Base-by-base conservation (phyloP, 2,329 filamentous ascomycete genomes). In the Ceratocystis eucalypticola region DNA sequence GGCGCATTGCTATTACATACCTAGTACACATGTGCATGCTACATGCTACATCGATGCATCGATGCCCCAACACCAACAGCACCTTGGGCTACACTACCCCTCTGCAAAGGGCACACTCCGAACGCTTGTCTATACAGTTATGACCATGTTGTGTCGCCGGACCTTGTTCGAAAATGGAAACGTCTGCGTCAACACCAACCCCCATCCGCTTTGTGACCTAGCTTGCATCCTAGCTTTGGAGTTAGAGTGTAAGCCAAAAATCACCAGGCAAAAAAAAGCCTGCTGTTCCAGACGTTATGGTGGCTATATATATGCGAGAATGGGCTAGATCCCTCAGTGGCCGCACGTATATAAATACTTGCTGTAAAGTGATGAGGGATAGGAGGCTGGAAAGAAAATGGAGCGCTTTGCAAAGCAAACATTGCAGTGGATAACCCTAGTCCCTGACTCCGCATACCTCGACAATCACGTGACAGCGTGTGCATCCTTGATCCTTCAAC, bases 121-220 rank as follows among this genome's bases (percentile, higher is more conserved):
- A 15, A 41, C 10, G 3, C 10, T 20, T 57, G 25, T 15, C 22
- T 17, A 5, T 57, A 53, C 48, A 20, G 17, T 10, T 20, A 53
- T 53, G 48, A 2, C 48, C 17, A 50, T 33, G 48, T 17, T 45
- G 37, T 41, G 33, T 30, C 30, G 12, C 41, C 62, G 28, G 25
- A 57, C 25, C 53, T 28, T 12, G 37, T 12, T 57, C 53, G 8
- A 57, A 57, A 30, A 22, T 33, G 53, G 53, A 57, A 57, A 30
- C 53, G 25, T 22, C 53, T 30, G 53, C 53, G 22, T 57, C 53
- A 30, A 57, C 10, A 30, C 30, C 53, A 28, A 7, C 22, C 53
- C 53, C 22, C 48, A 30, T 25, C 50, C 50, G 20, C 46, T 8
- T 12, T n/a, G 46, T 22, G 6, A 76, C 37, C 75, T 22, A 20